These are phyloP conservation scores for Polygonum aviculare DNA, from an alignment of 148 eudicot genomes.

Conservation along the genomic window DNA sequence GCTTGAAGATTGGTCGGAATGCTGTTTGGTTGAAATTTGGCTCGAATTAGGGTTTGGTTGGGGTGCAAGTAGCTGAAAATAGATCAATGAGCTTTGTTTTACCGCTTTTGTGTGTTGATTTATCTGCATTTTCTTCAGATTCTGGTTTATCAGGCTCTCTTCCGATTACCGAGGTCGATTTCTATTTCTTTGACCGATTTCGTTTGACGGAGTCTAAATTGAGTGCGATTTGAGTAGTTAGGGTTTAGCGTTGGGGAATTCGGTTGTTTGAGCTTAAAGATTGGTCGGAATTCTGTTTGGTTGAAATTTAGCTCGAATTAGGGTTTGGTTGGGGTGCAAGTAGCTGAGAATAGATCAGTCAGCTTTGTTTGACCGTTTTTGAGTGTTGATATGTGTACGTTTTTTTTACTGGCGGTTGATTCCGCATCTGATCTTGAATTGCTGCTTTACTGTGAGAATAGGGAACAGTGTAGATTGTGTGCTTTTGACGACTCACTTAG, in stretches of 20 bases:
- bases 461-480: neutral
- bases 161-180: conserved; percentile 61
- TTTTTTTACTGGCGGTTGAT: neutral
- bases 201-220: neutral
- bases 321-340: neutral
- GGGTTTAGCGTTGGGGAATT: neutral
- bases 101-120: neutral
- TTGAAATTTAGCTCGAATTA: neutral
- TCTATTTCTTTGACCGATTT: neutral
- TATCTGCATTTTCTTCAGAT: neutral
- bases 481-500: neutral
- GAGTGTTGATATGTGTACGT: neutral
- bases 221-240: neutral
- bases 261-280: neutral
- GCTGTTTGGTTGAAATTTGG: neutral
- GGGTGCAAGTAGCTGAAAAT: neutral
- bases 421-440: neutral
- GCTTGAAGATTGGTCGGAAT: neutral
- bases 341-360: neutral
- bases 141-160: conserved; percentile 75
- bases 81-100: neutral
- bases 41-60: neutral
- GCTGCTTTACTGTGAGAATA: neutral
- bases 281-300: neutral
- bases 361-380: neutral